phyloP scores from a whole-genome alignment of 129 eudicot species.

The Calendula officinalis region DNA sequence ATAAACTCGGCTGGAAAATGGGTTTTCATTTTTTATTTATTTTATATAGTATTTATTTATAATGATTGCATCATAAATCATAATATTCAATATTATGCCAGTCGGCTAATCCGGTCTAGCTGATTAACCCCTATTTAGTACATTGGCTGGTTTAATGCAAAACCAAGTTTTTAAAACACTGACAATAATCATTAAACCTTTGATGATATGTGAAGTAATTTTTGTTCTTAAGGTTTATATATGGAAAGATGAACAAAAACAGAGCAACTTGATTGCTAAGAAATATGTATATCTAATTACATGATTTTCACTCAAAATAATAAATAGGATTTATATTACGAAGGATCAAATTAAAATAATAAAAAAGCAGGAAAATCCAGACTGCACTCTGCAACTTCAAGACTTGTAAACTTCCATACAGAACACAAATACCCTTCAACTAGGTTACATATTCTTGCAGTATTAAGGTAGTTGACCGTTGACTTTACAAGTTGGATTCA shows the following conservation, averaged over 20 bases:
- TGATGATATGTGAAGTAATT: background rate
- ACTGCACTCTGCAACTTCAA: slow-evolving; percentile 28
- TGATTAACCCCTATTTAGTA: background rate
- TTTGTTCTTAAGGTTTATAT: background rate
- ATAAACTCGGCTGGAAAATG: no score
- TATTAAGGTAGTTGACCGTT: slow-evolving; percentile 12
- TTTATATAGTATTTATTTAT: no score
- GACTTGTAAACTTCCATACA: slow-evolving; percentile 27
- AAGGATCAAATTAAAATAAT: background rate
- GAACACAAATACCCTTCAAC: slow-evolving; percentile 31
- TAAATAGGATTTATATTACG: slow-evolving; percentile 1
- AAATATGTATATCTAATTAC: slow-evolving; percentile 13
- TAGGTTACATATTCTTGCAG: slow-evolving; percentile 15
- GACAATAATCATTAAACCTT: background rate
- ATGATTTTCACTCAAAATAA: slow-evolving; percentile 9
- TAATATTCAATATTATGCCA: no score
- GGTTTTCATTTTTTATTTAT: no score
- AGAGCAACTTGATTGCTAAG: slow-evolving; percentile 3
- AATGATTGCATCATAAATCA: no score
- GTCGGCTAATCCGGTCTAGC: no score
- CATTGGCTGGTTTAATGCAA: no score
- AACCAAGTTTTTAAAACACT: no score
- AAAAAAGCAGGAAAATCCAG: background rate
- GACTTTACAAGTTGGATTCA: slow-evolving; percentile 30
- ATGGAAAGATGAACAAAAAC: background rate